Base-by-base conservation (phyloP, 768 basidiomycete species). In the Serendipita vermifera region DNA sequence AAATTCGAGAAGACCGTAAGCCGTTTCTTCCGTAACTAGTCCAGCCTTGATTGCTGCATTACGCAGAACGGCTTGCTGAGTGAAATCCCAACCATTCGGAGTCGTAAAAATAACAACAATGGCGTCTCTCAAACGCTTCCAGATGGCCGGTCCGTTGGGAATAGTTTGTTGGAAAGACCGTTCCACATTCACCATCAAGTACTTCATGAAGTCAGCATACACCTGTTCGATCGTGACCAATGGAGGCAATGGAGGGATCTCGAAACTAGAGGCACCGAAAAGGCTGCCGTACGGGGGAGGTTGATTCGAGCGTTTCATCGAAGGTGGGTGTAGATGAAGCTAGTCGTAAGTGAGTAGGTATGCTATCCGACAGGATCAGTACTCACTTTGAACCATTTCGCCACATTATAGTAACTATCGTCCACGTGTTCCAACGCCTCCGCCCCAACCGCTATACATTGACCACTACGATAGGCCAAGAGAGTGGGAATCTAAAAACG, bases 11-110 rank as follows among this genome's bases (percentile, higher is more conserved):
- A 33, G 33, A 36, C n/a, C 35, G 3, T 38, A 20, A 15, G 24
- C 33, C 13, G n/a, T 36, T 32, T 55, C 33, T 6, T 27, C 33
- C 15, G 6, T 9, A 15, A 63, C 62, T 7, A 64, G 55, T 2
- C 61, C 62, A 1, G 64, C 64, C 13, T 54, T 54, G 36, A 64
- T 63, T 6, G 63, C 63, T 11, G 63, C 63, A 29, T 60, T 38
- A 4, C 62, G 43, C 62, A 64, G 62, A 3, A 59, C 56, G 26
- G 39, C 57, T 43, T 64, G 63, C 46, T 64, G 63, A 17, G 46
- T 11, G 2, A 62, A 62, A 32, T 64, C 62, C 62, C 62, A 64
- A n/a, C 64, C 62, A 55, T 64, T 64, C 3, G 64, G 64, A 4
- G 62, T 63, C 7, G 61, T 62, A 14, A 64, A 36, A n/a, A 64